Conservation (phyloP, 208 protist species). For the Acanthamoeba sp. region DNA sequence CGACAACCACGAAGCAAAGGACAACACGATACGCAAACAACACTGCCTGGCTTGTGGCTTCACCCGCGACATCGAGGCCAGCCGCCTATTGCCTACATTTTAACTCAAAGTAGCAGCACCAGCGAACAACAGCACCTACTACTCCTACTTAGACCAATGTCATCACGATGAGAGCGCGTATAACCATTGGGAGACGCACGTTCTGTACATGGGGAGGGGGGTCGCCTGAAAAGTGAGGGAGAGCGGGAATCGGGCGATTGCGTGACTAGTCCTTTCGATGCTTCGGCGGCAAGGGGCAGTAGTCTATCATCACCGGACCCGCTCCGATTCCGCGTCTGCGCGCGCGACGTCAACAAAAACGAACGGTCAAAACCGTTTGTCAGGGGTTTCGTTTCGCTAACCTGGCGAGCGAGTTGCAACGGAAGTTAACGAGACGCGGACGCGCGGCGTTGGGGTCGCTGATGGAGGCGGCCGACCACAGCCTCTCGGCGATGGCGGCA, state of each 20-base stretch:
- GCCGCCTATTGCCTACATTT: background rate
- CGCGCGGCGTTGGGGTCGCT: background rate
- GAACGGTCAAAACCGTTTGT: background rate
- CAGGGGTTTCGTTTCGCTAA: background rate
- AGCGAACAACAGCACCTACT: background rate
- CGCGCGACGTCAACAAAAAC: background rate
- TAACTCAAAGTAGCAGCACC: background rate
- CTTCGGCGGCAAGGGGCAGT: constrained; percentile 1
- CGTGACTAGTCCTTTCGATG: background rate
- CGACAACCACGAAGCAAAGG: background rate
- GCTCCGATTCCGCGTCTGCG: constrained; percentile 18
- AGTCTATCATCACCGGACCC: constrained; percentile 12
- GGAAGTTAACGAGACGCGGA: constrained; percentile 37
- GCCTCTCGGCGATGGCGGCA: constrained; percentile 13
- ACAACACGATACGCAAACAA: background rate
- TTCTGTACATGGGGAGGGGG: too few species aligned
- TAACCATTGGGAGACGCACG: too few species aligned
- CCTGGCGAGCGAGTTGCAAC: constrained; percentile 44
- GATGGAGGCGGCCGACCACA: background rate
- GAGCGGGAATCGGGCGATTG: too few species aligned
- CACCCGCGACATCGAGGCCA: background rate
- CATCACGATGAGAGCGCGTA: too few species aligned
- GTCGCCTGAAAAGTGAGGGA: too few species aligned
- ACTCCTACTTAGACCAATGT: too few species aligned
- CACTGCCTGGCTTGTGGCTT: background rate